phyloP scores from a whole-genome alignment of 2,329 filamentous ascomycete species.

The Niveomyces coronatus region DNA sequence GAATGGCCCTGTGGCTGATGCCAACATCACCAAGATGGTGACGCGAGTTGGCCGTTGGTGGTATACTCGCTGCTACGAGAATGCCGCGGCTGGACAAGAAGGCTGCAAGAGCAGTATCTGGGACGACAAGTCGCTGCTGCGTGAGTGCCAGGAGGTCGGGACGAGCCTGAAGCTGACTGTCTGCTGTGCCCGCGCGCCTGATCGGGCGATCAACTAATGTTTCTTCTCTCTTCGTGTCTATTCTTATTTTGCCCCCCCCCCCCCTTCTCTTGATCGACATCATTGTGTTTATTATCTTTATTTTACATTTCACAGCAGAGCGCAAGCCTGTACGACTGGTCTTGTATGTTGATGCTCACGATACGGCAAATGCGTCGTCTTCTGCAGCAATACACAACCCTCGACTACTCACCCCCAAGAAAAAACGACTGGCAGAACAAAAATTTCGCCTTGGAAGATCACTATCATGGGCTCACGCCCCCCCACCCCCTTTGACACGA shows the following conservation, averaged over 20 bases:
- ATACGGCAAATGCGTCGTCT: no score
- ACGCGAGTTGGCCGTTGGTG: conserved; percentile 90
- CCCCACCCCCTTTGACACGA: no score
- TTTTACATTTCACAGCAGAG: background rate
- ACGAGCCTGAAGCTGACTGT: conserved; percentile 87
- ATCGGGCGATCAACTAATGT: conserved; percentile 39
- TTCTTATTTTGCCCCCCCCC: background rate
- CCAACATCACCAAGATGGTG: conserved; percentile 85
- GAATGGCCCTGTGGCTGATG: conserved; percentile 60
- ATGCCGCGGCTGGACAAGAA: conserved; percentile 37
- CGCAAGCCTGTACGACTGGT: conserved; percentile 8
- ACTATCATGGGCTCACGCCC: no score
- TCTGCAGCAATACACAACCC: no score
- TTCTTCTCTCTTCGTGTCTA: conserved; percentile 1
- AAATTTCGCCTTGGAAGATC: no score
- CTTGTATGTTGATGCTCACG: no score
- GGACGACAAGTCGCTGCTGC: conserved; percentile 61
- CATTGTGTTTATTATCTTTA: background rate
- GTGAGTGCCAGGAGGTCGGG: conserved; percentile 76
- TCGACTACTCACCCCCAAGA: no score
- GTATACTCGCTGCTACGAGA: conserved; percentile 90
- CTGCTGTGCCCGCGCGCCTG: conserved; percentile 78
- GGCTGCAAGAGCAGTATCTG: conserved; percentile 57
- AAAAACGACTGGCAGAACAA: no score
- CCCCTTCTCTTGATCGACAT: background rate